Percentiles rank a stretch among this genome's conserved stretches.
phyloP scores from a whole-genome alignment of 352 stramenopile species.

The Plasmopara halstedii region DNA sequence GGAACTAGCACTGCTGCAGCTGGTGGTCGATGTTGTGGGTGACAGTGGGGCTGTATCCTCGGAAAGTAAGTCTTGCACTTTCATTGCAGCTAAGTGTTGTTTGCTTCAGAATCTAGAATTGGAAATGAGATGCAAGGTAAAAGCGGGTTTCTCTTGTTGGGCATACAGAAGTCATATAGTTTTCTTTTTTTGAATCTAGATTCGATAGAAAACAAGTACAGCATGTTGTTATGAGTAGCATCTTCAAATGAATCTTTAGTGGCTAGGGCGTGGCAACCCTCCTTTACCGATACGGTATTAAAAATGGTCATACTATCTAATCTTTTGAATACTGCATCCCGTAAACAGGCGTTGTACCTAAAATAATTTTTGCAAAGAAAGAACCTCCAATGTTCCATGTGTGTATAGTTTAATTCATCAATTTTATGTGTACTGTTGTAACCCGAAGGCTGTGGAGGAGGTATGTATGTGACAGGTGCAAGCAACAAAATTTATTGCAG shows the following conservation, averaged over 20 bases:
- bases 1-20: conserved; percentile 22
- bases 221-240: background rate
- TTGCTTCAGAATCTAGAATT: conserved; percentile 13
- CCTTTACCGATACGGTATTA: background rate
- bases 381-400: too few species aligned
- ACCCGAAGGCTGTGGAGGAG: too few species aligned
- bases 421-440: too few species aligned
- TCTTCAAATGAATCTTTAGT: conserved; percentile 7
- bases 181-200: conserved; percentile 54
- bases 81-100: conserved; percentile 21
- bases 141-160: conserved; percentile 3
- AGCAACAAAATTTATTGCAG: too few species aligned
- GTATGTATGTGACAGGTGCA: too few species aligned
- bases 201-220: conserved; percentile 18
- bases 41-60: conserved; percentile 19
- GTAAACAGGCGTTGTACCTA: too few species aligned
- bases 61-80: conserved; percentile 39
- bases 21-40: conserved; percentile 28
- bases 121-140: conserved; percentile 27
- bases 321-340: too few species aligned
- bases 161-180: conserved; percentile 47
- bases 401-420: too few species aligned
- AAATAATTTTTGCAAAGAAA: too few species aligned
- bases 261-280: background rate
- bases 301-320: too few species aligned